phyloP scores from a whole-genome alignment of 345 rosid genomes.

The Tarenaya hassleriana region DNA sequence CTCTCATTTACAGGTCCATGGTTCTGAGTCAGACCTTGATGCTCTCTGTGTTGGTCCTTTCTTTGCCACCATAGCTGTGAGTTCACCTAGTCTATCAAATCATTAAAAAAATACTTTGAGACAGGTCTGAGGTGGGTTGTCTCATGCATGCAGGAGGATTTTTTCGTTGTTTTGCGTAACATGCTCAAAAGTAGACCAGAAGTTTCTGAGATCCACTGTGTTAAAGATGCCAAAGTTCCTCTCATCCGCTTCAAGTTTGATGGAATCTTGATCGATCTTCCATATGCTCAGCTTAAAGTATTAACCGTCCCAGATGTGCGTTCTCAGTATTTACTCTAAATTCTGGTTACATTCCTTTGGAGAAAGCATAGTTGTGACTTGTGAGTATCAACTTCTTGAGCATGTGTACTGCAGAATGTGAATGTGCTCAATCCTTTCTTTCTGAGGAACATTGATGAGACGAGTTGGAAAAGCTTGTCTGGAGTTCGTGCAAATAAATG shows the following conservation, averaged over 20 bases:
- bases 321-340: background rate
- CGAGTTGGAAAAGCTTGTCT: conserved; percentile 55
- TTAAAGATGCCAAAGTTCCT: conserved; percentile 47
- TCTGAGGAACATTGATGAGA: conserved; percentile 42
- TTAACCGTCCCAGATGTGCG: conserved; percentile 40
- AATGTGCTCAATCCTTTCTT: conserved; percentile 42
- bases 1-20: conserved; percentile 37
- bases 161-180: conserved; percentile 41
- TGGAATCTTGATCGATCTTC: conserved; percentile 54
- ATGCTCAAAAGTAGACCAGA: conserved; percentile 38
- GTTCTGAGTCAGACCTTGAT: conserved; percentile 54
- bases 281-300: conserved; percentile 44
- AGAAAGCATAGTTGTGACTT: conserved; percentile 1
- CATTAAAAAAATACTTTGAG: background rate
- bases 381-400: background rate
- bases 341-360: background rate
- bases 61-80: conserved; percentile 45
- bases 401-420: conserved; percentile 32
- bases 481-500: conserved; percentile 41
- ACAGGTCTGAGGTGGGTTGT: background rate
- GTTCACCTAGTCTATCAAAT: conserved; percentile 17
- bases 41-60: conserved; percentile 50
- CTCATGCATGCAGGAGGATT: conserved; percentile 40
- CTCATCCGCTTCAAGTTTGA: conserved; percentile 48
- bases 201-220: conserved; percentile 40